phyloP scores from a whole-genome alignment of 495 filamentous ascomycete species.

The Jackrogersella multiformis region DNA sequence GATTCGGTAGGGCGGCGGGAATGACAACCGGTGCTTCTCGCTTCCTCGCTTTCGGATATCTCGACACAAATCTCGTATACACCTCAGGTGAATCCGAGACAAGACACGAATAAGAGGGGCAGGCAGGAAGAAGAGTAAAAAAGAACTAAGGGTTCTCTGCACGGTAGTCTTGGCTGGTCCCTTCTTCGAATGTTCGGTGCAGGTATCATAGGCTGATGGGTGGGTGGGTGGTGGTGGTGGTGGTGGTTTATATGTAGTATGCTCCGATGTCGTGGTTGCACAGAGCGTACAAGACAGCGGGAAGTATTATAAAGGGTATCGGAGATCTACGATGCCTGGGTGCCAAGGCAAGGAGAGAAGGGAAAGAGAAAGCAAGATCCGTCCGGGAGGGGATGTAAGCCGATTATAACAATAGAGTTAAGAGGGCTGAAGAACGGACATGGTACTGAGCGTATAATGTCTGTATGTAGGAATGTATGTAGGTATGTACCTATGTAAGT shows the following conservation, averaged over 20 bases:
- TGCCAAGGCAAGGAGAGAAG: conserved; percentile 43
- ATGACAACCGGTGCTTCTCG: conserved; percentile 23
- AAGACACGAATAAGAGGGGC: conserved; percentile 21
- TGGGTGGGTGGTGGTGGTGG: conserved; percentile 20
- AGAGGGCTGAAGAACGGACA: conserved; percentile 1
- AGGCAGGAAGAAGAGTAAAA: conserved; percentile 10
- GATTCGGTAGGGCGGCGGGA: conserved; percentile 19
- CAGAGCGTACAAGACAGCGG: conserved; percentile 16
- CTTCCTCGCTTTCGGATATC: conserved; percentile 30
- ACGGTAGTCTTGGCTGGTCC: conserved; percentile 35
- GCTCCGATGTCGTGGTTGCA: conserved; percentile 38
- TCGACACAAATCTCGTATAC: conserved; percentile 18
- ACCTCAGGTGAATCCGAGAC: conserved; percentile 1
- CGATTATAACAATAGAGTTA: conserved; percentile 38
- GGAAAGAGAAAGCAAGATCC: conserved; percentile 13
- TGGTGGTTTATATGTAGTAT: conserved; percentile 22
- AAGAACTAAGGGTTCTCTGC: conserved; percentile 7
- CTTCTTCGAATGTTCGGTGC: conserved; percentile 45
- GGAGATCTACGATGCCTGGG: conserved; percentile 43
- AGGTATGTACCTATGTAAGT: conserved; percentile 11
- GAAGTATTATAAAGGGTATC: conserved; percentile 31
- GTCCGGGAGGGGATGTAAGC: conserved; percentile 30
- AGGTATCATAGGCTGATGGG: conserved; percentile 15
- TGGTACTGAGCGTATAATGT: conserved; percentile 26
- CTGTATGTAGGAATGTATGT: not conserved